phyloP scores from a whole-genome alignment of 2,329 filamentous ascomycete species.

The Arthrinium phaeospermum region DNA sequence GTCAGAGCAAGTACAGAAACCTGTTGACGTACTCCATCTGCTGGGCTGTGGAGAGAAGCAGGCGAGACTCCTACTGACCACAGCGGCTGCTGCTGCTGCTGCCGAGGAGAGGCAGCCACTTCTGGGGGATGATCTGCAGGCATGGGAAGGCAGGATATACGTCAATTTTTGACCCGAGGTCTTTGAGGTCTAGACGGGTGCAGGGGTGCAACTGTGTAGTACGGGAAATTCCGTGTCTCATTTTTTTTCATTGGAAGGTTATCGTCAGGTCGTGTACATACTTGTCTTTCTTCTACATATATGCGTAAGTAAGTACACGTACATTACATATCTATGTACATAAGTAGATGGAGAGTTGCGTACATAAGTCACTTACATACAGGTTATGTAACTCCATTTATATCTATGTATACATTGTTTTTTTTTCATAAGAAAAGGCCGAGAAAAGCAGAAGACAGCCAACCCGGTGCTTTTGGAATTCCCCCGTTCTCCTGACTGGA shows the following conservation, averaged over 20 bases:
- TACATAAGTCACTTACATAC: neutral
- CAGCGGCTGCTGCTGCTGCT: constrained; percentile 27
- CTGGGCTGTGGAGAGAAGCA: constrained; percentile 31
- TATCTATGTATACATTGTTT: too few species aligned
- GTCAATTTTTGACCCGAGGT: constrained; percentile 37
- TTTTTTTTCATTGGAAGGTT: neutral
- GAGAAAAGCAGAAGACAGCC: neutral
- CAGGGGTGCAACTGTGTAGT: neutral
- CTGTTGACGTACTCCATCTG: constrained; percentile 31
- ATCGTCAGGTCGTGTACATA: neutral
- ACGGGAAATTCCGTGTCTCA: neutral
- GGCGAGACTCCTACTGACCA: constrained; percentile 36
- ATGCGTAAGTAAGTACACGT: neutral
- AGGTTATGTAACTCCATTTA: neutral
- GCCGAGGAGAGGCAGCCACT: constrained; percentile 15
- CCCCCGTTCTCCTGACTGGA: neutral
- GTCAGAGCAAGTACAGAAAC: constrained; percentile 41
- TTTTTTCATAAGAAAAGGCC: neutral
- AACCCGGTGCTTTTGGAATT: neutral
- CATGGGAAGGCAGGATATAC: constrained; percentile 39
- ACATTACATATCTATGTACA: neutral
- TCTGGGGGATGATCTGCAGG: constrained; percentile 24
- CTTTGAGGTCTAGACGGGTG: neutral
- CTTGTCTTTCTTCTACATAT: neutral
- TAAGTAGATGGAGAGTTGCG: neutral